Percentiles rank a stretch among this genome's conserved stretches.
Evolutionary conservation across 2,329 filamentous ascomycete genomes (phyloP).

Genomic region (Tolypocladium endophyticum): DNA sequence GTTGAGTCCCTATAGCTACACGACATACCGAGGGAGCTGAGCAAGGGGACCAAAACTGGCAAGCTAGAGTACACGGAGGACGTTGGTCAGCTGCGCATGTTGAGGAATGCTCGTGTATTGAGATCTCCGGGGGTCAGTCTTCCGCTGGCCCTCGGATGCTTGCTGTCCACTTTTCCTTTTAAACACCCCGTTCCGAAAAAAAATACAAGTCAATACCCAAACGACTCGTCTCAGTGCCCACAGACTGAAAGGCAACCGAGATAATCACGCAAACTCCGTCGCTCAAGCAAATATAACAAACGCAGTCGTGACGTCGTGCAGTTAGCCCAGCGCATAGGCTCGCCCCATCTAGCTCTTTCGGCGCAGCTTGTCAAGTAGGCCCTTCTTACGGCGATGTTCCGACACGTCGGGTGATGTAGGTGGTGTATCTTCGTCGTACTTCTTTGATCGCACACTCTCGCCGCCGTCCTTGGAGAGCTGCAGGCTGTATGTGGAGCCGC

Average conservation of each 20-base stretch:
- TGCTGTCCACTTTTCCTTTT: not conserved
- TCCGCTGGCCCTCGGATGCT: not conserved
- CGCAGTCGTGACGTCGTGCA: constrained; percentile 7
- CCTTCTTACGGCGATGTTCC: constrained; percentile 16
- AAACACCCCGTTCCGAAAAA: not conserved
- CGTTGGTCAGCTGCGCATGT: not conserved
- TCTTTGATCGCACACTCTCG: constrained; percentile 22
- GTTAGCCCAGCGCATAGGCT: not conserved
- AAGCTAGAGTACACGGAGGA: not conserved
- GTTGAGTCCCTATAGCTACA: constrained; percentile 70
- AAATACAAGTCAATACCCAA: not conserved
- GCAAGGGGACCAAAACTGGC: not conserved
- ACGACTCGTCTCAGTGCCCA: not conserved
- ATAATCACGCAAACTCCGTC: constrained; percentile 9
- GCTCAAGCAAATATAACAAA: constrained; percentile 7
- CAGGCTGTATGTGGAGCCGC: constrained; percentile 16
- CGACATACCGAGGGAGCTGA: constrained; percentile 70
- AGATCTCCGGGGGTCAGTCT: not conserved
- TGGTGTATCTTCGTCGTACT: constrained; percentile 21
- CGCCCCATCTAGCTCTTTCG: not conserved
- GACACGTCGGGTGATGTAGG: constrained; percentile 23
- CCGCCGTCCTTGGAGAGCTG: constrained; percentile 25
- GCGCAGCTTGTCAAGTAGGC: constrained; percentile 7
- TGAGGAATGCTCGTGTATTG: not conserved
- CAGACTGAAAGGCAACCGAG: not conserved